Conservation (phyloP, 768 basidiomycete genomes). For the Boletus pseudo-olivaceus region DNA sequence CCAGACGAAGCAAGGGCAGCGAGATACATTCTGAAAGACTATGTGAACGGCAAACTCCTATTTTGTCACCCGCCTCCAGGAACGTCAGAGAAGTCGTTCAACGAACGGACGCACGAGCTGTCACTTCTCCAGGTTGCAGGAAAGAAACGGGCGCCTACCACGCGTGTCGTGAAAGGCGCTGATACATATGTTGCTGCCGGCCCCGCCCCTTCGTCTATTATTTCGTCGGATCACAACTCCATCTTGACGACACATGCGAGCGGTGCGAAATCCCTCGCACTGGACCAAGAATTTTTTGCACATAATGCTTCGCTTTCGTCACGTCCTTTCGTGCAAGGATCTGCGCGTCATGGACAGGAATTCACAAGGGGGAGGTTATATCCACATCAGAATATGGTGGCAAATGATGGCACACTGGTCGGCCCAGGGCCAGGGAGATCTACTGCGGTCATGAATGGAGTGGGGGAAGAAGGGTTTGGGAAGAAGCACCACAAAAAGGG, state of each 20-base stretch:
- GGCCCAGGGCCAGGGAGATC: constrained; percentile 38
- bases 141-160: constrained; percentile 88
- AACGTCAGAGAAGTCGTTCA: constrained; percentile 64
- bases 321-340: constrained; percentile 63
- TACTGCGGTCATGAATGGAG: constrained; percentile 39
- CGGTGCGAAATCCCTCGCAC: constrained; percentile 53
- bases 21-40: constrained; percentile 92
- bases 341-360: constrained; percentile 50
- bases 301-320: constrained; percentile 47
- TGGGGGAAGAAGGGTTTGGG: constrained; percentile 35
- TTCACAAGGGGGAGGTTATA: constrained; percentile 66
- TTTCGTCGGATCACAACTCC: constrained; percentile 18
- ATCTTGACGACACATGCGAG: constrained; percentile 30
- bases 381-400: constrained; percentile 81
- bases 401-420: constrained; percentile 73
- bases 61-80: constrained; percentile 89
- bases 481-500: constrained; percentile 88
- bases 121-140: constrained; percentile 56
- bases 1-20: constrained; percentile 96
- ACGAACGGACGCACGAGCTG: constrained; percentile 61
- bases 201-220: background rate
- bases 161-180: constrained; percentile 79
- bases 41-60: constrained; percentile 89
- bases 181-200: constrained; percentile 67
- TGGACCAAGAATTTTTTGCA: constrained; percentile 85